phyloP scores from a whole-genome alignment of 306 rosid species.

The Acacia melanoxylon region DNA sequence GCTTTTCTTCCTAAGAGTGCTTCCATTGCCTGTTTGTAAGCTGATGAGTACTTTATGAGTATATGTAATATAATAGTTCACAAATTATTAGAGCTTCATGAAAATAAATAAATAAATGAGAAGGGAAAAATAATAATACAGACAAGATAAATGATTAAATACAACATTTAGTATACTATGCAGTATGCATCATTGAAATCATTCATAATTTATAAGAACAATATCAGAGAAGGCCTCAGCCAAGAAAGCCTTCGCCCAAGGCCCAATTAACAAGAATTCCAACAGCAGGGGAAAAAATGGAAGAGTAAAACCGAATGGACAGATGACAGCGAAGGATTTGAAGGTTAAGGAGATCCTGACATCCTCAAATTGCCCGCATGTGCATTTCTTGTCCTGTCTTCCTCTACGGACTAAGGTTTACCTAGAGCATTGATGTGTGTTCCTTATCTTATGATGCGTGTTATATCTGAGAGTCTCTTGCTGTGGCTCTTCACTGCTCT shows the following conservation, averaged over 20 bases:
- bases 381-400: background rate
- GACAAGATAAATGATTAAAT: background rate
- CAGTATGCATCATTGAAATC: background rate
- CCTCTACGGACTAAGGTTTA: background rate
- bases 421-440: background rate
- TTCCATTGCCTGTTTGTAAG: conserved; percentile 89
- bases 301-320: background rate
- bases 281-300: background rate
- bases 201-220: background rate
- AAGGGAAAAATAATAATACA: background rate
- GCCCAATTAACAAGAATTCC: background rate
- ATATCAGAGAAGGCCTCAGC: background rate
- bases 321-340: background rate
- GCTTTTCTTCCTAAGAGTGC: conserved; percentile 77
- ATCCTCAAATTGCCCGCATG: background rate
- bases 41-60: conserved; percentile 64
- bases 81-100: conserved; percentile 10
- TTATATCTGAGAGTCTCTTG: background rate
- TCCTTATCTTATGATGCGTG: background rate
- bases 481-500: background rate
- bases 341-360: background rate
- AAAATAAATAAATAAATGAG: background rate
- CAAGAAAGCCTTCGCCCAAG: background rate
- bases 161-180: conserved; percentile 2
- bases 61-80: conserved; percentile 25